Conservation (phyloP, 352 stramenopile genomes). For the Pythium aquatile region DNA sequence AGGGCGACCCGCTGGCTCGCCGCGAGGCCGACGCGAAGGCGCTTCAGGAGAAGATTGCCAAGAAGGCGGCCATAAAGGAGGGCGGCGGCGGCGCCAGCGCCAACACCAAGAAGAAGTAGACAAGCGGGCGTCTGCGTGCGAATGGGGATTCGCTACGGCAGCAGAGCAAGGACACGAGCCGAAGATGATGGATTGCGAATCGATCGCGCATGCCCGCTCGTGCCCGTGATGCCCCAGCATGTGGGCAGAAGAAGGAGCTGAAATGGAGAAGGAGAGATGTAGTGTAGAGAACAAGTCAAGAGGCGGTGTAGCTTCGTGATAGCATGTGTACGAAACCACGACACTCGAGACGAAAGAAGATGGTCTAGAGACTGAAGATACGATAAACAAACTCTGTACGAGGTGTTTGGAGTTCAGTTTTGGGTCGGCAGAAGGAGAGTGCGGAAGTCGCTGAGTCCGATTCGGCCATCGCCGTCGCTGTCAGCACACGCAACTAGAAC, state of each 20-base stretch:
- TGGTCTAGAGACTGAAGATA: not conserved
- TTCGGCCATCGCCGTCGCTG: conserved; percentile 73
- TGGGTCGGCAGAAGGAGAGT: conserved; percentile 48
- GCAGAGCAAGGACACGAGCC: not conserved
- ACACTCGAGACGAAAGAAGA: not conserved
- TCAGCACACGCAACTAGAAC: conserved; percentile 87
- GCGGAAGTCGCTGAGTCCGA: conserved; percentile 84
- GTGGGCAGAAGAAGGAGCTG: not conserved
- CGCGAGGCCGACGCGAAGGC: conserved; percentile 77
- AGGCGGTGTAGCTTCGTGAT: conserved; percentile 1
- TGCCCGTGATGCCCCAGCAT: not conserved
- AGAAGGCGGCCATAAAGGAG: conserved; percentile 64
- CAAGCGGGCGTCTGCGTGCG: not conserved
- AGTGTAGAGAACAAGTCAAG: not conserved
- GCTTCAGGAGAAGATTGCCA: conserved; percentile 79
- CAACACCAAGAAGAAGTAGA: conserved; percentile 26
- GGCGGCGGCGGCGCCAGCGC: conserved; percentile 29
- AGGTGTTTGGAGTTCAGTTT: not conserved
- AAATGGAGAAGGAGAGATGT: not conserved
- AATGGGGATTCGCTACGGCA: not conserved
- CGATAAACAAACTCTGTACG: not conserved
- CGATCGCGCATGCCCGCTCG: conserved; percentile 21
- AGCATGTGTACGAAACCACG: conserved; percentile 17
- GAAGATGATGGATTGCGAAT: conserved; percentile 24
- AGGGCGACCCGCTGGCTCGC: conserved; percentile 53